phyloP scores from a whole-genome alignment of 495 filamentous ascomycete species.

The Xeromyces bisporus region DNA sequence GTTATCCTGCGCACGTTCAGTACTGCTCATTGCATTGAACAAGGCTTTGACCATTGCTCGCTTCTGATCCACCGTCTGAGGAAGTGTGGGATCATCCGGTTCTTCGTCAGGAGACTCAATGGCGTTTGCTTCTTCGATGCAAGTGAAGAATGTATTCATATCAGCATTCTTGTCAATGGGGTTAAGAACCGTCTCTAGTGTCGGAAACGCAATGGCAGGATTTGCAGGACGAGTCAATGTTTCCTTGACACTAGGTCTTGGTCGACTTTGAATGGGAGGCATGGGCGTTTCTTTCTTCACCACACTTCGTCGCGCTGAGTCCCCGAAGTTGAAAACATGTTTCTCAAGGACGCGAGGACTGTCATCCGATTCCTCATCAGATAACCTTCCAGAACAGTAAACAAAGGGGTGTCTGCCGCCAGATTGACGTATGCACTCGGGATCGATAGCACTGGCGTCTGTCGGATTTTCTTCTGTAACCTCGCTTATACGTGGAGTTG shows the following conservation, averaged over 20 bases:
- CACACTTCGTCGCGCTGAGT: too few relatives aligned
- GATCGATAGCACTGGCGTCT: too few relatives aligned
- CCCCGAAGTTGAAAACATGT: neutral
- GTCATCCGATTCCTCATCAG: too few relatives aligned
- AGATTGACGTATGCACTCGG: too few relatives aligned
- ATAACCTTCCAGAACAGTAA: too few relatives aligned
- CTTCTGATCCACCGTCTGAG: slow-evolving; percentile 4
- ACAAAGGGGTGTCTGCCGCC: too few relatives aligned
- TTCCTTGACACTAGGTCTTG: too few relatives aligned
- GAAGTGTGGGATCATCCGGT: slow-evolving; percentile 7
- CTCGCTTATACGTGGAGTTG: too few relatives aligned
- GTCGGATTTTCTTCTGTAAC: too few relatives aligned
- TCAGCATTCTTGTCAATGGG: neutral
- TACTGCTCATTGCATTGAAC: slow-evolving; percentile 6
- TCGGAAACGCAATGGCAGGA: neutral
- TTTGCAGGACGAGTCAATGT: neutral
- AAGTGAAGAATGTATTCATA: slow-evolving; percentile 1
- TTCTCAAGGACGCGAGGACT: too few relatives aligned
- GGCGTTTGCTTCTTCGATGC: slow-evolving; percentile 2
- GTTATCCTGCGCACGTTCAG: slow-evolving; percentile 14
- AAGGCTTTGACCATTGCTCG: slow-evolving; percentile 11
- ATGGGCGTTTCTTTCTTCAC: too few relatives aligned
- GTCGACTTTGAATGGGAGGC: too few relatives aligned
- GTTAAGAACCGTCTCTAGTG: slow-evolving; percentile 1
- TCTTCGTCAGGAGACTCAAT: neutral